Evolutionary conservation across 805 yeast genomes (phyloP), one percentile per base, ranked within the genome.

Genomic region (Metahyphopichia silvanorum): DNA sequence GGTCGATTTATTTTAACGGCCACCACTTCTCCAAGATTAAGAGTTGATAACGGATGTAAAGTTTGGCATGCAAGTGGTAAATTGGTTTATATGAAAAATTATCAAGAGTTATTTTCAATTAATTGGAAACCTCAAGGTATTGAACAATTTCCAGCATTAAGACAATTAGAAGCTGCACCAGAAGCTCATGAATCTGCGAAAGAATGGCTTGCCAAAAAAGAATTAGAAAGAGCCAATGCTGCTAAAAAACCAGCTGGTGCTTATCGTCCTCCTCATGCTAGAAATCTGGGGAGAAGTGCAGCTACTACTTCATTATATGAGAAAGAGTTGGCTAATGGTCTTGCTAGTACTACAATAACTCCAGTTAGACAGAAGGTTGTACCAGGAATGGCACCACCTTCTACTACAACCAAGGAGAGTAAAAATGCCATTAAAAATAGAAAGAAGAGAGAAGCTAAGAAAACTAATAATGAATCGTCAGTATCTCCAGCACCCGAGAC

Each of bases 181-280:
- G 69, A 66, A 38, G 78, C 91, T 6, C 93, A 91, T 54, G 64
- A 66, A 34, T 77, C 86, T 27, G 95, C 88, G 14, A 64, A 70
- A 26, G 85, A 77, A 36, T 77, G 65, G 47, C 47, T 71, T 43
- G 67, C 66, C 21, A 69, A 69, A 45, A 60, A 55, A 38, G 60
- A 60, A 30, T 59, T 60, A 12, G 47, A 54, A 24, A 49, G 61
- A 7, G 53, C 60, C 5, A 44, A 53, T 24, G 53, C 59, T 12
- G 57, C 66, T 13, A 55, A 72, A 34, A 82, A 81, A 53, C 81
- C 89, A 33, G 73, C 77, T 20, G 96, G 96, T 33, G 98, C 97
- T 25, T 93, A 93, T 58, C 78, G 95, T 57, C 98, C 98, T 16
- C 98, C 99, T 2, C 96, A 88, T 59, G 96, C 97, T 8, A 75